Evolutionary conservation across 306 rosid genomes (phyloP).

Genomic region (Malus fusca): DNA sequence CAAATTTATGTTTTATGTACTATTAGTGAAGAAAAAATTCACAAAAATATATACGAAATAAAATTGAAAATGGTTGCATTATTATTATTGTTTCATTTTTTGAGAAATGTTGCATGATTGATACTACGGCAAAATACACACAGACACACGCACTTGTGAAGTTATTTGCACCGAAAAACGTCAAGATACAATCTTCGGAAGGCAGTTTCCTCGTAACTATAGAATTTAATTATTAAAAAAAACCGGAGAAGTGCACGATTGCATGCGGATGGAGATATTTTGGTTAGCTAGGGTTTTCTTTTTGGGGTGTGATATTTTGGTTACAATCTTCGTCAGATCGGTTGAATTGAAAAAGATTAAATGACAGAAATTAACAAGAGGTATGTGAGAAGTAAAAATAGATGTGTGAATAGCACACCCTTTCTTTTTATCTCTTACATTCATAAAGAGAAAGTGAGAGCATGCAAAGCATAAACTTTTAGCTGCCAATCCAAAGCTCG

Average conservation of each 20-base stretch:
- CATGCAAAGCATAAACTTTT: not conserved
- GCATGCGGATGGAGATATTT: not conserved
- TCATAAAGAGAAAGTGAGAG: not conserved
- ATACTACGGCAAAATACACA: too few species aligned
- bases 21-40: too few species aligned
- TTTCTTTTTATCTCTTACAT: not conserved
- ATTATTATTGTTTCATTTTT: too few species aligned
- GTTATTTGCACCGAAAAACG: not conserved
- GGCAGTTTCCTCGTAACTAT: not conserved
- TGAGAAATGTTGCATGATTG: too few species aligned
- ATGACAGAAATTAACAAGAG: too few species aligned
- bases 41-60: too few species aligned
- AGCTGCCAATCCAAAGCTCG: not conserved
- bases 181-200: not conserved
- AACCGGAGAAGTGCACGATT: not conserved
- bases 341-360: accelerated
- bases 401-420: accelerated
- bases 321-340: too few species aligned
- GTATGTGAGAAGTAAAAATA: accelerated
- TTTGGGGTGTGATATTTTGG: not conserved
- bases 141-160: too few species aligned
- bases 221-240: not conserved
- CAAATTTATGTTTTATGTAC: too few species aligned
- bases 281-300: not conserved
- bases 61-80: too few species aligned